These are phyloP conservation scores for Ophiostoma montium DNA, from an alignment of 2,329 filamentous ascomycete genomes.

Conservation along the genomic window DNA sequence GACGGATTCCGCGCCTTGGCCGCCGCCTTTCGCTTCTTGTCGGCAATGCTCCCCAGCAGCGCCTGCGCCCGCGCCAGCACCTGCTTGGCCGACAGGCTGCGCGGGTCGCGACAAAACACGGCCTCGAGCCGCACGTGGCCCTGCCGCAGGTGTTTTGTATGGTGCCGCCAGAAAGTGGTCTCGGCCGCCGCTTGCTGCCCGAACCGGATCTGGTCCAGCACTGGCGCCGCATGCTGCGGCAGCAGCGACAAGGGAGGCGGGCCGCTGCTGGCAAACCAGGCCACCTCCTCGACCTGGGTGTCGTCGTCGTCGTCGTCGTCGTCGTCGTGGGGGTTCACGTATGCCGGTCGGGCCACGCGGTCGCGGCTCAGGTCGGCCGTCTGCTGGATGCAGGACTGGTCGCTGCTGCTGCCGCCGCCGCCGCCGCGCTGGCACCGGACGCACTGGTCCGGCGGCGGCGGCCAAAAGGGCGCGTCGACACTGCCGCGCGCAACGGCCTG, in stretches of 20 bases:
- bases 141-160: too few relatives aligned
- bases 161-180: not conserved
- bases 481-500: slow-evolving; percentile 1
- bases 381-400: slow-evolving; percentile 11
- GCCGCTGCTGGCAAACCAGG: slow-evolving; percentile 12
- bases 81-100: not conserved
- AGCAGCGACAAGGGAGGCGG: slow-evolving; percentile 11
- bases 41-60: not conserved
- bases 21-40: not conserved
- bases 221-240: slow-evolving; percentile 7
- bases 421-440: slow-evolving; percentile 6
- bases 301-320: too few relatives aligned
- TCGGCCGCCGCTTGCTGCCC: not conserved
- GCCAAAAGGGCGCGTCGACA: slow-evolving; percentile 7
- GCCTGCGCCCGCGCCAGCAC: slow-evolving; percentile 2
- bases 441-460: slow-evolving; percentile 8
- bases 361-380: slow-evolving; percentile 6
- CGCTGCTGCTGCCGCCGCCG: not conserved
- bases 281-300: too few relatives aligned
- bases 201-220: slow-evolving; percentile 3
- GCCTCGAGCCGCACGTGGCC: slow-evolving; percentile 5
- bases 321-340: not conserved
- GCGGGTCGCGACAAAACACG: slow-evolving; percentile 10
- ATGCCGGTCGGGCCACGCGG: not conserved
- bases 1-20: too few relatives aligned